Base-by-base conservation (phyloP, 2,329 filamentous ascomycete genomes). In the Botrytis galanthina region DNA sequence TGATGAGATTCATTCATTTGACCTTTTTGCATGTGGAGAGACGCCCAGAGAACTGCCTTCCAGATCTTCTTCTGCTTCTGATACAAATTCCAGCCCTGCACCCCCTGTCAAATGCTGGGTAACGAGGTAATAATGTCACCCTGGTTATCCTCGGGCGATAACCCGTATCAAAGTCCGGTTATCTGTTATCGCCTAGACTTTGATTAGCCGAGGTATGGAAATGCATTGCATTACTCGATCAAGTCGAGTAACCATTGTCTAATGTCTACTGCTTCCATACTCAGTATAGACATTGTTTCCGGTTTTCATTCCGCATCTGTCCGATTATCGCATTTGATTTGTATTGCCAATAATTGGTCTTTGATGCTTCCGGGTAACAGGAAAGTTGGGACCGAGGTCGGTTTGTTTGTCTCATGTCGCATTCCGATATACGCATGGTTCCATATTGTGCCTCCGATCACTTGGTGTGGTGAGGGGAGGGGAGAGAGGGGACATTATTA, bases 141-240 rank as follows among this genome's bases (percentile, higher is more conserved):
- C 44, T 54, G 59, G 26, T 42, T 71, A 71, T 35, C 54, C 59
- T 71, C 69, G 69, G 59, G 16, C 35, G 29, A 46, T 42, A 44
- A 61, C 32, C 26, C 35, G 54, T 29, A 4, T 3, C 20, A 71
- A 57, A 16, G 18, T 29, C 32, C 60, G 26, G 44, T 51, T 71
- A 71, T 71, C 70, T 71, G 51, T 70, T 71, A 71, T 71, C 70
- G 70, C 70, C 70, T 57, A 71, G 60, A 42, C 35, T n/a, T 44
- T 32, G 59, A 57, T 66, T 42, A 51, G 46, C 70, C 70, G 70
- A 71, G 70, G 70, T 18, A 57, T 57, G n/a, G 3, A 57, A 29
- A 57, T 54, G 51, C 29, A 29, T 54, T 16, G n/a, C 61, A 71
- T 63, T 61, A 64, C 61, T 64, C 60, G 46, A 64, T 32, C 8